These are phyloP conservation scores for Physocladia obscura DNA, from an alignment of 192 early-diverging fungal species.

Conservation along the genomic window DNA sequence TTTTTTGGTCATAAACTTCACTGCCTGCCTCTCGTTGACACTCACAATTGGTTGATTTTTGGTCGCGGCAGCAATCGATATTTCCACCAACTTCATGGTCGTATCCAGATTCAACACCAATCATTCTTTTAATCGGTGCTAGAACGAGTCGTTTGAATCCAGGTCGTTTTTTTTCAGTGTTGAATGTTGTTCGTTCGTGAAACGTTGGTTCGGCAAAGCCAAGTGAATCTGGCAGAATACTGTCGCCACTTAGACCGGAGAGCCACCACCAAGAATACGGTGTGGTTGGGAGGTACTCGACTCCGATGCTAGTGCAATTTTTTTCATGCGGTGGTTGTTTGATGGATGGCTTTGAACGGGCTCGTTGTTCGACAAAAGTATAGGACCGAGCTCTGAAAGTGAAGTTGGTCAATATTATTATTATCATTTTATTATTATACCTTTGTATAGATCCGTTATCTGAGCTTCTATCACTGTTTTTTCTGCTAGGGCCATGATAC, in stretches of 20 bases:
- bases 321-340: too few species aligned
- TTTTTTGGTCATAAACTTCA: background rate
- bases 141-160: slow-evolving; percentile 24
- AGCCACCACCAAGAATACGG: slow-evolving; percentile 32
- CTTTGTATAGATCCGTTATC: too few species aligned
- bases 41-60: background rate
- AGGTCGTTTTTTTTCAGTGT: slow-evolving; percentile 19
- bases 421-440: too few species aligned
- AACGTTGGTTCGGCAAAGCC: slow-evolving; percentile 24
- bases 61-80: background rate
- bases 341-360: background rate
- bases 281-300: background rate
- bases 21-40: background rate
- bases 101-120: slow-evolving; percentile 20
- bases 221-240: slow-evolving; percentile 23
- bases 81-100: background rate
- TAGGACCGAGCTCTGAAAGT: background rate
- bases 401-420: too few species aligned
- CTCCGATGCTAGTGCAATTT: too few species aligned
- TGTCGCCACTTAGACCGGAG: slow-evolving; percentile 25
- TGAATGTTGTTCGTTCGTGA: slow-evolving; percentile 23
- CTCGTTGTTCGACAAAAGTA: background rate
- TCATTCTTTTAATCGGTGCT: slow-evolving; percentile 17
- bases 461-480: too few species aligned
- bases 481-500: too few species aligned